phyloP scores from a whole-genome alignment of 2,329 filamentous ascomycete genomes.

The Sclerotinia minor region DNA sequence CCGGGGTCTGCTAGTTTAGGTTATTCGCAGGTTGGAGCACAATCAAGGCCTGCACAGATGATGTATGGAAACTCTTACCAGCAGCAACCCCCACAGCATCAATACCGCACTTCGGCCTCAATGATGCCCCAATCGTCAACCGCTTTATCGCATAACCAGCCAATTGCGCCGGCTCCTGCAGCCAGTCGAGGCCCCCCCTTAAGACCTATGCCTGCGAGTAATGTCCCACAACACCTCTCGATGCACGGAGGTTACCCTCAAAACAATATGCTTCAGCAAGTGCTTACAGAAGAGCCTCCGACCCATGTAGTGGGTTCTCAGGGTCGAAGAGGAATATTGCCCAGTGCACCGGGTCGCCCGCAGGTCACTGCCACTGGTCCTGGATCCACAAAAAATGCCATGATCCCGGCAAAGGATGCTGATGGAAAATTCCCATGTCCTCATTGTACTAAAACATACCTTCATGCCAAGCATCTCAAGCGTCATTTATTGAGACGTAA shows the following conservation, averaged over 20 bases:
- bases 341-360: conserved; percentile 83
- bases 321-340: conserved; percentile 85
- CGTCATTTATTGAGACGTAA: conserved; percentile 93
- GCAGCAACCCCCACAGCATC: conserved; percentile 33
- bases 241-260: conserved; percentile 60
- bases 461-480: conserved; percentile 97
- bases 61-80: conserved; percentile 37
- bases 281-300: conserved; percentile 64
- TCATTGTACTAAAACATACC: conserved; percentile 96
- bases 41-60: conserved; percentile 36
- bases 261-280: conserved; percentile 55
- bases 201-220: conserved; percentile 66
- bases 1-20: conserved; percentile 57
- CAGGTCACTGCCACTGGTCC: conserved; percentile 71
- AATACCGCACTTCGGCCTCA: conserved; percentile 55
- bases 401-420: conserved; percentile 90
- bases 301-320: conserved; percentile 95
- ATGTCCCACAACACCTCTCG: conserved; percentile 51
- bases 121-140: conserved; percentile 69
- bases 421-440: conserved; percentile 98
- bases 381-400: conserved; percentile 70
- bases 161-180: conserved; percentile 70
- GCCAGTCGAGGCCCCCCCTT: conserved; percentile 55
- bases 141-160: conserved; percentile 69
- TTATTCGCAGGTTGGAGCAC: conserved; percentile 55